phyloP scores from a whole-genome alignment of 2,329 filamentous ascomycete species.

The Esteya vermicola region DNA sequence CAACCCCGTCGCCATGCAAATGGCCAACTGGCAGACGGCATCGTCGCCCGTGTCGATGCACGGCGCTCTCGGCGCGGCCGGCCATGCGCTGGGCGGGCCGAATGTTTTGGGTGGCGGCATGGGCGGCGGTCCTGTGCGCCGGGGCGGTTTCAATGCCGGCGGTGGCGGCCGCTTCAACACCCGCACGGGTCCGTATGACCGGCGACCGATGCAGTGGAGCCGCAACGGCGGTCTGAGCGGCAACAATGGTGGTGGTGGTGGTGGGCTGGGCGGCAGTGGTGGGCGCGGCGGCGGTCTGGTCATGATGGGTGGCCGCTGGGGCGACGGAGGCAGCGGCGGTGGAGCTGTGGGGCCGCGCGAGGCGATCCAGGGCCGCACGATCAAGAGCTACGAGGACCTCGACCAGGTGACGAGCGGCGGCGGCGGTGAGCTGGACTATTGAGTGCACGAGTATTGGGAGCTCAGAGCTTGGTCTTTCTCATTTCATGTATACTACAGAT shows the following conservation, averaged over 20 bases:
- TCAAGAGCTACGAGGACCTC: conserved; percentile 96
- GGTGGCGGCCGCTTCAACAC: conserved; percentile 40
- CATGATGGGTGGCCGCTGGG: conserved; percentile 44
- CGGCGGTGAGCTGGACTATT: conserved; percentile 84
- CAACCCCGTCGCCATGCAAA: conserved; percentile 28
- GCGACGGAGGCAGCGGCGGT: conserved; percentile 58
- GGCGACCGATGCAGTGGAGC: conserved; percentile 40
- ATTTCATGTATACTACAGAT: too few relatives aligned
- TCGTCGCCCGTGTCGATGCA: too few relatives aligned
- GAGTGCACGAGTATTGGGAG: too few relatives aligned
- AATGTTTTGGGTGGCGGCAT: conserved; percentile 53
- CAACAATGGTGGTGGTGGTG: conserved; percentile 39
- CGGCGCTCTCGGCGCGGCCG: not conserved
- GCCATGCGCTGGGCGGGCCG: conserved; percentile 34
- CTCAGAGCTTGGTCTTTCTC: too few relatives aligned
- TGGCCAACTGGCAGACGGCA: conserved; percentile 31
- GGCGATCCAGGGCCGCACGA: conserved; percentile 77
- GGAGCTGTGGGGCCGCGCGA: conserved; percentile 74
- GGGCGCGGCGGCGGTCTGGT: conserved; percentile 17
- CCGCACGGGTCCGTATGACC: conserved; percentile 61
- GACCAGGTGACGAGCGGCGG: conserved; percentile 68
- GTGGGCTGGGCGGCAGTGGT: conserved; percentile 15
- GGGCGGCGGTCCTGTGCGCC: conserved; percentile 41
- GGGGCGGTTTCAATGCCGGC: conserved; percentile 30
- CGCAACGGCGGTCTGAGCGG: conserved; percentile 24